phyloP scores from a whole-genome alignment of 163 green algal genomes.

The Prototheca cutis region DNA sequence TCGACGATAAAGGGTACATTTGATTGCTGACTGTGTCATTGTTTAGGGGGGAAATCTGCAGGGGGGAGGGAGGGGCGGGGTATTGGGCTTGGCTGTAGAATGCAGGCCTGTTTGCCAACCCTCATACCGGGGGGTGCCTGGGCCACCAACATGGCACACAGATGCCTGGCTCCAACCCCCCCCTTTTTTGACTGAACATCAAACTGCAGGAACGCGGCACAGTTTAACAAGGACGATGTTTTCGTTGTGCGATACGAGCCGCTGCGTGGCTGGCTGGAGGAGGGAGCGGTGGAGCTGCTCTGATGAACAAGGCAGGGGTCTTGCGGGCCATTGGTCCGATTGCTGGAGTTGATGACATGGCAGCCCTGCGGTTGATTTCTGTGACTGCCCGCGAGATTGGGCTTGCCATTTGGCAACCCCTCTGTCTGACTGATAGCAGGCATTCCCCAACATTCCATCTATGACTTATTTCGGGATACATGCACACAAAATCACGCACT shows the following conservation, averaged over 20 bases:
- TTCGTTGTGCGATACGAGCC: constrained; percentile 39
- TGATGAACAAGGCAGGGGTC: too few species aligned
- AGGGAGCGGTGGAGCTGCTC: constrained; percentile 35
- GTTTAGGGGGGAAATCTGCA: neutral
- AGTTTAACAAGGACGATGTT: constrained; percentile 40
- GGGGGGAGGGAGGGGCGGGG: neutral
- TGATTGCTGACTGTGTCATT: neutral
- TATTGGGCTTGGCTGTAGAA: neutral
- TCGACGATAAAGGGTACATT: constrained; percentile 37
- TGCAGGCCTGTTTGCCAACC: neutral
- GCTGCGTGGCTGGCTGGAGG: constrained; percentile 27
- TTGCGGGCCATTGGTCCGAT: too few species aligned
- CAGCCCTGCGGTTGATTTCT: too few species aligned
- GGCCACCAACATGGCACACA: neutral
- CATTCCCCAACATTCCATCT: too few species aligned
- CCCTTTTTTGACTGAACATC: neutral
- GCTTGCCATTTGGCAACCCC: too few species aligned
- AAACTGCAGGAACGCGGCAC: constrained; percentile 22
- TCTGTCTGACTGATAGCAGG: too few species aligned
- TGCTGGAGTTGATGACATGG: too few species aligned
- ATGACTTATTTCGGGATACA: too few species aligned
- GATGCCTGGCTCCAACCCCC: neutral
- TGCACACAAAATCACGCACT: too few species aligned
- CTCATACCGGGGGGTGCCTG: neutral
- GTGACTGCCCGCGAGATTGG: too few species aligned